These are phyloP conservation scores for Pestalotiopsis sp. DNA, from an alignment of 2,329 filamentous ascomycete genomes.

Conservation along the genomic window DNA sequence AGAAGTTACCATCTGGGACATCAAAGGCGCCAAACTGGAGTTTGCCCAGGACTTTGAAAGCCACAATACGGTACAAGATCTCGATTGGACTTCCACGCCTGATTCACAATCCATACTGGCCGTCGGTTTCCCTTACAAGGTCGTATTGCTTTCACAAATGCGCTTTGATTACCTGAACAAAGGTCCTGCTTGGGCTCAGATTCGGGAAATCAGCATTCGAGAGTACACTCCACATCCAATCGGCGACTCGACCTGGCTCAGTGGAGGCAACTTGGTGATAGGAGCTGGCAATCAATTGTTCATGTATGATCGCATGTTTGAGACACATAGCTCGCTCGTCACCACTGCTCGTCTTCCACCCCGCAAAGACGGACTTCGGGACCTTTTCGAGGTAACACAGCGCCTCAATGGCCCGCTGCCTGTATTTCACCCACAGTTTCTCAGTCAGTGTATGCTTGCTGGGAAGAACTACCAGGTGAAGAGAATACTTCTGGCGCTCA, in stretches of 20 bases:
- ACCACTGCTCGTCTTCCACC: constrained; percentile 52
- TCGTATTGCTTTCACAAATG: constrained; percentile 82
- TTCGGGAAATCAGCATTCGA: constrained; percentile 80
- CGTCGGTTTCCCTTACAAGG: constrained; percentile 87
- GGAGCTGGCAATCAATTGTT: constrained; percentile 92
- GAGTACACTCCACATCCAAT: constrained; percentile 88
- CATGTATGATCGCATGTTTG: constrained; percentile 77
- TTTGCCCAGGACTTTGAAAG: constrained; percentile 75
- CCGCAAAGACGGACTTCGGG: constrained; percentile 55
- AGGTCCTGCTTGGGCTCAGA: constrained; percentile 85
- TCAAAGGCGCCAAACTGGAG: constrained; percentile 78
- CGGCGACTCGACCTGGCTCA: constrained; percentile 90
- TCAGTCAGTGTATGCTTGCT: constrained; percentile 82
- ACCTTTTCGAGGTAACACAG: constrained; percentile 82
- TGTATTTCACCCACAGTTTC: constrained; percentile 88
- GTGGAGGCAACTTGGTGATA: constrained; percentile 82
- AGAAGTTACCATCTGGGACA: constrained; percentile 88
- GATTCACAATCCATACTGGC: constrained; percentile 87
- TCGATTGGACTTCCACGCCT: constrained; percentile 93
- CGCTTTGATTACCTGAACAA: constrained; percentile 90
- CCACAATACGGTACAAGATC: constrained; percentile 77
- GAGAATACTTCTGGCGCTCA: constrained; percentile 70
- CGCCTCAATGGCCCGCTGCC: constrained; percentile 86
- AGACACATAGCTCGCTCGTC: constrained; percentile 63
- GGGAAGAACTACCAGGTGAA: constrained; percentile 77